Conservation (phyloP, 805 yeast species). For the Ogataea minuta region DNA sequence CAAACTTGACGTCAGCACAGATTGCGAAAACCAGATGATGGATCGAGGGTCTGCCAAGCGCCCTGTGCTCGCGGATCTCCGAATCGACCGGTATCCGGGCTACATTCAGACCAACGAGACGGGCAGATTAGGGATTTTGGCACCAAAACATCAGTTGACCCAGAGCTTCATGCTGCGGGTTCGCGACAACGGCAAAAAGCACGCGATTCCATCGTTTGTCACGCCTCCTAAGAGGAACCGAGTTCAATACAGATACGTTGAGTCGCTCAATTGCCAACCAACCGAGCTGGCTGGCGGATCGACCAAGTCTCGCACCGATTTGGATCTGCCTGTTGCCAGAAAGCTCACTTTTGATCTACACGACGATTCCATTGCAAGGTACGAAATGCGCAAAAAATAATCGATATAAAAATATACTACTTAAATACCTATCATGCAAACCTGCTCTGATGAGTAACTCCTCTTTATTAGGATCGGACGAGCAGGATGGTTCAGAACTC, state of each 20-base stretch:
- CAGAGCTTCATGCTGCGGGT: conserved; percentile 20
- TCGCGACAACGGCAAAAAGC: neutral
- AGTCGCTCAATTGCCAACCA: conserved; percentile 7
- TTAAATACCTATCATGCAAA: neutral
- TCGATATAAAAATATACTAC: conserved; percentile 1
- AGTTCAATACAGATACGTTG: conserved; percentile 19
- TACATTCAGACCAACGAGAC: conserved; percentile 12
- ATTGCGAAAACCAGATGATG: conserved; percentile 1
- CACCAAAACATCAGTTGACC: conserved; percentile 20
- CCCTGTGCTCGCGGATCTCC: conserved; percentile 15
- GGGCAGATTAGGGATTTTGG: conserved; percentile 16
- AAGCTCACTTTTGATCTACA: conserved; percentile 16
- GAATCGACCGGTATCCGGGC: conserved; percentile 22
- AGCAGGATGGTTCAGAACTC: conserved; percentile 19
- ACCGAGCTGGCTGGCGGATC: conserved; percentile 6
- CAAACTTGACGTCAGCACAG: neutral
- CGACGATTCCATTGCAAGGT: conserved; percentile 13
- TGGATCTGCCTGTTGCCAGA: conserved; percentile 5
- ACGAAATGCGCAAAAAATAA: conserved; percentile 5
- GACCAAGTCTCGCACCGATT: conserved; percentile 3
- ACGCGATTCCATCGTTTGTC: conserved; percentile 21
- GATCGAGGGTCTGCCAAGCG: conserved; percentile 6
- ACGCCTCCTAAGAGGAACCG: conserved; percentile 24
- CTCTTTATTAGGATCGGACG: conserved; percentile 8
- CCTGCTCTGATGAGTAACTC: conserved; percentile 9